Base-by-base conservation (phyloP, 352 stramenopile species). In the Phytophthora multivora region DNA sequence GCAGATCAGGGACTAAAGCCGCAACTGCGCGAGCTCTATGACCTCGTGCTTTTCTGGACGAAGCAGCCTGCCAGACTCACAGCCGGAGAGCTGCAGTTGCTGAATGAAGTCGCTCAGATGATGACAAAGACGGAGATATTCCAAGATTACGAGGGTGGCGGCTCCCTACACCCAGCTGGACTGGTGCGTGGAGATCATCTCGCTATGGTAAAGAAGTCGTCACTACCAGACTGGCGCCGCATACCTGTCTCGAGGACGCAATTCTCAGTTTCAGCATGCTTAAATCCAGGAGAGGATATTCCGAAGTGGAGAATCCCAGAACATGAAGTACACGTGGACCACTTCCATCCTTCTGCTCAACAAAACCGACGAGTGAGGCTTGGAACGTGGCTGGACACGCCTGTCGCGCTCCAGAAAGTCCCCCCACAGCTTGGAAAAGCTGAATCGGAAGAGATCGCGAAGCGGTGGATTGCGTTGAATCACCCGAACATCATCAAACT, bases 401-500 rank as follows among this genome's bases (percentile, higher is more conserved):
- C 49, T 10, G 63, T 64, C 13, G 58, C 64, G 25, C 45, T 72
- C 2, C 59, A 66, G 28, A 11, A 62, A 47, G 45, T n/a, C 38
- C 25, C 2, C 10, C 35, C 49, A 9, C 31, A 52, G 12, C 15
- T 10, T 13, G 19, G 23, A 26, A 18, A n/a, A 36, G 2, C n/a
- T 5, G 10, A 35, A 4, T 42, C 50, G 11, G 30, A 65, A n/a
- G 11, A 23, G 0, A 11, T 58, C 6, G 50, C 51, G 3, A 42
- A 58, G 13, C 59, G 16, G 6, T 74, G 60, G 60, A 41, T 51
- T 43, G 16, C 51, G 25, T 51, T 74, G 13, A 66, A 56, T 11
- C 65, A 73, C 23, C 54, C 66, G 6, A 65, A 74, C 28, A 40
- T 74, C 8, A 16, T 71, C 19, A 62, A 67, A 41, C 19, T 74